Percentiles rank a stretch among this genome's conserved stretches.
Conservation (phyloP, 805 yeast genomes). For the Candida manassasensis region DNA sequence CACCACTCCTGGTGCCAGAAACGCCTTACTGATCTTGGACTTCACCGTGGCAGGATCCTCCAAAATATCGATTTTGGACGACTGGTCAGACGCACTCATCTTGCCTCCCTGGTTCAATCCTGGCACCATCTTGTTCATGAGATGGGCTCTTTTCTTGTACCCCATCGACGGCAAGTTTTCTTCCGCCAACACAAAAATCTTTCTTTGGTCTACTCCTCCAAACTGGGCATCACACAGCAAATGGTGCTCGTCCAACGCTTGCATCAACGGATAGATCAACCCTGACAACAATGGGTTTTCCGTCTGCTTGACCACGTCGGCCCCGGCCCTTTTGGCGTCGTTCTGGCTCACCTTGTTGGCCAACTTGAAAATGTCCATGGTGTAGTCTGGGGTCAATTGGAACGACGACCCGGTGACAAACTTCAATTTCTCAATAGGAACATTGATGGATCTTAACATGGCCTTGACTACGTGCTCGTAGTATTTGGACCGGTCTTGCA, state of each 20-base stretch:
- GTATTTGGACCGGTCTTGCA: conserved; percentile 81
- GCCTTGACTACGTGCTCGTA: conserved; percentile 82
- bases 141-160: conserved; percentile 95
- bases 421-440: conserved; percentile 82
- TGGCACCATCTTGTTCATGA: conserved; percentile 99
- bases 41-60: conserved; percentile 85
- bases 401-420: conserved; percentile 89
- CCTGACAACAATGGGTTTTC: conserved; percentile 91
- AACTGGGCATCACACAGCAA: conserved; percentile 89
- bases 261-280: conserved; percentile 96
- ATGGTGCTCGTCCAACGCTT: conserved; percentile 92
- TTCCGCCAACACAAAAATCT: conserved; percentile 94
- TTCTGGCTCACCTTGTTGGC: conserved; percentile 85
- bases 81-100: conserved; percentile 99
- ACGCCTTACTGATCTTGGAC: conserved; percentile 89
- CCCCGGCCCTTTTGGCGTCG: conserved; percentile 98
- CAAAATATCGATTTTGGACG: conserved; percentile 88
- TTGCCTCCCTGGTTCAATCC: conserved; percentile 96
- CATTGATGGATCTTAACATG: conserved; percentile 78
- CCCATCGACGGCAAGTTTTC: conserved; percentile 84
- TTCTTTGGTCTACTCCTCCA: conserved; percentile 99
- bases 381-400: conserved; percentile 72
- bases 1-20: conserved; percentile 88
- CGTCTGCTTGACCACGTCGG: conserved; percentile 98
- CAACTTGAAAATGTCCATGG: conserved; percentile 83